A percentile compares a stretch with the other conserved stretches of the same genome.
phyloP scores from a whole-genome alignment of 2,329 filamentous ascomycete species.

The Ophiocordyceps camponoti-floridani region DNA sequence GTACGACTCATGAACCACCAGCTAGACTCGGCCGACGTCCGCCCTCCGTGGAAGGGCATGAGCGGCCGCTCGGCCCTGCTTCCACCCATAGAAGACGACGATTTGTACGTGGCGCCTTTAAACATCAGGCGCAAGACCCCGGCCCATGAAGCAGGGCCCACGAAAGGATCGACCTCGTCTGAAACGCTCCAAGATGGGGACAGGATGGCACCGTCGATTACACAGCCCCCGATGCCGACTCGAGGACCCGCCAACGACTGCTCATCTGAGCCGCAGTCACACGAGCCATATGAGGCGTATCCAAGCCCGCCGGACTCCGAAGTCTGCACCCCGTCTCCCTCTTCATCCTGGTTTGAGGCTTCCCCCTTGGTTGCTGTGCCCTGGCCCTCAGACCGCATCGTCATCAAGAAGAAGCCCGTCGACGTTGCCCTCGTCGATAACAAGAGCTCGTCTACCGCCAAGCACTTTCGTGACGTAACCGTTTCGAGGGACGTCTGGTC shows the following conservation, averaged over 20 bases:
- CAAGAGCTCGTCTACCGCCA: slow-evolving; percentile 4
- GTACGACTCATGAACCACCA: slow-evolving; percentile 16
- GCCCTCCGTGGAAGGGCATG: slow-evolving; percentile 53
- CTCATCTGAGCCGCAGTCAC: neutral
- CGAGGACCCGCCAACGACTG: slow-evolving; percentile 4
- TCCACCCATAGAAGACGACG: slow-evolving; percentile 43
- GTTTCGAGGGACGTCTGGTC: slow-evolving; percentile 19
- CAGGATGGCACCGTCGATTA: slow-evolving; percentile 2
- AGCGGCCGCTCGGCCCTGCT: slow-evolving; percentile 50
- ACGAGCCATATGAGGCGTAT: slow-evolving; percentile 7
- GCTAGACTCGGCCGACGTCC: slow-evolving; percentile 20
- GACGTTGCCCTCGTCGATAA: slow-evolving; percentile 5
- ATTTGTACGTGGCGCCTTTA: slow-evolving; percentile 35
- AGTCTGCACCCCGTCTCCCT: slow-evolving; percentile 7
- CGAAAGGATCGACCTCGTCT: slow-evolving; percentile 6
- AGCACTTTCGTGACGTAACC: slow-evolving; percentile 1
- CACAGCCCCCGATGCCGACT: slow-evolving; percentile 13
- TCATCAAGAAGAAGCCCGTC: slow-evolving; percentile 23
- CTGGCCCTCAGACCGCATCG: slow-evolving; percentile 3
- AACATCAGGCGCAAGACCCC: slow-evolving; percentile 34
- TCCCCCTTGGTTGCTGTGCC: neutral
- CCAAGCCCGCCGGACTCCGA: slow-evolving; percentile 16
- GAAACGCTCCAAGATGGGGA: slow-evolving; percentile 14
- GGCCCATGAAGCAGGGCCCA: slow-evolving; percentile 11
- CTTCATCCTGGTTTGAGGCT: slow-evolving; percentile 1